Conservation (phyloP, 2,329 filamentous ascomycete species). For the Macrophomina pseudophaseolina region DNA sequence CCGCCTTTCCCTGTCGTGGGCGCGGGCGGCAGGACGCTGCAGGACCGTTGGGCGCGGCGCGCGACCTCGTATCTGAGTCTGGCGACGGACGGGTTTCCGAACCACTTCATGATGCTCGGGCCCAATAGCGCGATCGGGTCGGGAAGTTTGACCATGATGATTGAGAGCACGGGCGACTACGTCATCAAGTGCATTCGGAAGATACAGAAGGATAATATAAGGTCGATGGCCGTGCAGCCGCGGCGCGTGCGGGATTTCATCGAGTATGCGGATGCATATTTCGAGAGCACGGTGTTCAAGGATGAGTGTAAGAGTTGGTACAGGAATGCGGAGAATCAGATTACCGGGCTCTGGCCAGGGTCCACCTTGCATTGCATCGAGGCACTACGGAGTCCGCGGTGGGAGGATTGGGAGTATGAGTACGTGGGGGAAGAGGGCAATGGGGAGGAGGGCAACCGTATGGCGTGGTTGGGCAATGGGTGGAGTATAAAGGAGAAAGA, state of each 20-base stretch:
- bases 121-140: constrained; percentile 49
- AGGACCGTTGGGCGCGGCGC: constrained; percentile 42
- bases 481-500: constrained; percentile 37
- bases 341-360: constrained; percentile 44
- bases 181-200: constrained; percentile 47
- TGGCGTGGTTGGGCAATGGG: constrained; percentile 43
- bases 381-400: constrained; percentile 39
- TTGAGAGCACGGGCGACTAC: constrained; percentile 47
- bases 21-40: constrained; percentile 35
- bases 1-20: constrained; percentile 45
- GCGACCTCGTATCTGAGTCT: constrained; percentile 40
- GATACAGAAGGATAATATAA: constrained; percentile 50
- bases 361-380: constrained; percentile 41
- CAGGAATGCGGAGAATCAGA: constrained; percentile 34
- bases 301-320: constrained; percentile 46
- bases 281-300: constrained; percentile 39
- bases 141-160: constrained; percentile 49
- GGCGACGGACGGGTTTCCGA: constrained; percentile 42
- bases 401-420: constrained; percentile 43
- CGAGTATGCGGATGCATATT: constrained; percentile 41
- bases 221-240: constrained; percentile 40
- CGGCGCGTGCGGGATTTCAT: constrained; percentile 39
- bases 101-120: constrained; percentile 50
- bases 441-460: constrained; percentile 34
- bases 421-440: constrained; percentile 33